A percentile compares a stretch with the other conserved stretches of the same genome.
Evolutionary conservation across 139 green algal genomes (phyloP).

Genomic region (Desmodesmus armatus): DNA sequence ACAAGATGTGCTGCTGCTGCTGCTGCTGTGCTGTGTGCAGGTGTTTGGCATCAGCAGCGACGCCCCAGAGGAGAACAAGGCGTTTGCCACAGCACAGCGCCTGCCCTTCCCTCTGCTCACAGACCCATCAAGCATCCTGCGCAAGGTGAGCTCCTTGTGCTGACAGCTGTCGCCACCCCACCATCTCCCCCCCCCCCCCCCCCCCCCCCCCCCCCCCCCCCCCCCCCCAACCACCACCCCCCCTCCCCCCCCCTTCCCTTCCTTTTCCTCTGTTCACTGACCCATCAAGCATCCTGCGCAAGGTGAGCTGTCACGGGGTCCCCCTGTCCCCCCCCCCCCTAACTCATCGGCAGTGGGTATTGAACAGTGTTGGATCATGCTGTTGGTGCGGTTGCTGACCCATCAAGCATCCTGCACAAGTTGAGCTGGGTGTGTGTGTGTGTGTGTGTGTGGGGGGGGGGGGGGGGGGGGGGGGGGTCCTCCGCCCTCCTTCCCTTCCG

Average conservation of each 20-base stretch:
- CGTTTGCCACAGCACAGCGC: constrained; percentile 63
- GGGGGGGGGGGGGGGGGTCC: too few relatives aligned
- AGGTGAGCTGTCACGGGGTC: constrained; percentile 40
- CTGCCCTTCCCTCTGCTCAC: constrained; percentile 67
- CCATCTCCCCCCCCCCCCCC: too few relatives aligned
- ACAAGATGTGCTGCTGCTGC: too few relatives aligned
- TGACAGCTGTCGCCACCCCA: not conserved
- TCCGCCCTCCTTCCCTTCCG: too few relatives aligned
- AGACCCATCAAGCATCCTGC: constrained; percentile 60
- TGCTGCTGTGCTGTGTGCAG: too few relatives aligned
- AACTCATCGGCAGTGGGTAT: too few relatives aligned
- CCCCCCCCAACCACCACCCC: too few relatives aligned
- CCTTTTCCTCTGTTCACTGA: constrained; percentile 67
- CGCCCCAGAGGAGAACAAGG: constrained; percentile 62
- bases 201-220: too few relatives aligned
- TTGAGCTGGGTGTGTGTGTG: not conserved
- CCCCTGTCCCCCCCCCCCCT: too few relatives aligned
- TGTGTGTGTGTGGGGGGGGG: too few relatives aligned
- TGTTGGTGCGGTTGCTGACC: constrained; percentile 64
- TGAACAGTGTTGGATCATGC: too few relatives aligned
- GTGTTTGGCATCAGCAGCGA: constrained; percentile 70
- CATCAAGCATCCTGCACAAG: constrained; percentile 62
- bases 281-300: constrained; percentile 59
- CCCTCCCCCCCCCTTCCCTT: too few relatives aligned
- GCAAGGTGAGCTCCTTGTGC: constrained; percentile 51